A percentile compares a stretch with the other conserved stretches of the same genome.
phyloP scores from a whole-genome alignment of 1,284 basidiomycete genomes.

The Puccinia polysora region DNA sequence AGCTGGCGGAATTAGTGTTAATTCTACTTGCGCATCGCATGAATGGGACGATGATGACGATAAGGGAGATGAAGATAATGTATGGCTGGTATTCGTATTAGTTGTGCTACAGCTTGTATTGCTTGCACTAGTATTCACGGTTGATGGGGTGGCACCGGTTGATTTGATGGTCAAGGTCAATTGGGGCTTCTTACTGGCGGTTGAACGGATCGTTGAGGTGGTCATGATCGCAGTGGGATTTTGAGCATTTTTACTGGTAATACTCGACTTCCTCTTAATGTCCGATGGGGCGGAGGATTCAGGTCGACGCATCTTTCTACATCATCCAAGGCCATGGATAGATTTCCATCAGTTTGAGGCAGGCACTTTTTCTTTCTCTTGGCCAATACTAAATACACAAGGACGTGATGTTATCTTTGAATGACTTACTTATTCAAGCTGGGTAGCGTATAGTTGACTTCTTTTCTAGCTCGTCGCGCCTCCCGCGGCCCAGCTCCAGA shows the following conservation, averaged over 20 bases:
- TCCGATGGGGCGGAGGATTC: conserved; percentile 1
- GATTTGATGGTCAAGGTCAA: too few species aligned
- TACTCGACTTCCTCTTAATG: neutral
- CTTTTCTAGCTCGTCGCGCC: conserved; percentile 6
- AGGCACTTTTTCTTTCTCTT: neutral
- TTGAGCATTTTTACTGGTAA: too few species aligned
- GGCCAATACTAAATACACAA: neutral
- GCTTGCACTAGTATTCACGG: too few species aligned
- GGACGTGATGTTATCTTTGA: neutral
- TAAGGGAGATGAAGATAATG: neutral
- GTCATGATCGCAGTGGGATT: too few species aligned
- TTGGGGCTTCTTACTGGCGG: neutral
- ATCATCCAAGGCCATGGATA: neutral
- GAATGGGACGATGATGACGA: conserved; percentile 1
- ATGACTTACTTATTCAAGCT: conserved; percentile 10
- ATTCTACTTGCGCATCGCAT: too few species aligned
- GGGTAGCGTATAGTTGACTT: conserved; percentile 18
- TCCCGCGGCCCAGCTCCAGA: neutral
- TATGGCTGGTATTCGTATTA: neutral
- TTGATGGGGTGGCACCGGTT: neutral
- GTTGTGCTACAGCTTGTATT: neutral
- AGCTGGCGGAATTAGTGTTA: too few species aligned
- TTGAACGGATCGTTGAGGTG: neutral
- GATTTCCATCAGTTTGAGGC: neutral
- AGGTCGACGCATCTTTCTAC: conserved; percentile 18